Percentiles rank a stretch among this genome's conserved stretches.
These are phyloP conservation scores for Ochromonas danica DNA, from an alignment of 108 stramenopile species.

Conservation along the genomic window DNA sequence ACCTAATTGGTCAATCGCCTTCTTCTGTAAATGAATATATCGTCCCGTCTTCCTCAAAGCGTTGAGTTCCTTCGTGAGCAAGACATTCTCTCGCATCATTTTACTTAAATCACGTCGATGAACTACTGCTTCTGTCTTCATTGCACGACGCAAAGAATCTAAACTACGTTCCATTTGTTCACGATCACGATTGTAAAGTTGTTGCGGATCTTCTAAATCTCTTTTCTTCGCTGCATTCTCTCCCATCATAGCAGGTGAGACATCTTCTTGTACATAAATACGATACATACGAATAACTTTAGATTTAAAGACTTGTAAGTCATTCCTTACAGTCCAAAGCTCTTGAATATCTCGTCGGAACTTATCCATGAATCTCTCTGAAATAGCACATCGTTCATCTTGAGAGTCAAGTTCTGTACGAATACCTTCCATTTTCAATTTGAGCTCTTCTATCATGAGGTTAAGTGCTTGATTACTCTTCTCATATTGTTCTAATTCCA, in stretches of 20 bases:
- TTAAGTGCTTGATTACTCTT: slow-evolving; percentile 63
- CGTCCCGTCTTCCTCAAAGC: neutral
- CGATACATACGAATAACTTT: slow-evolving; percentile 53
- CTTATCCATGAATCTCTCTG: slow-evolving; percentile 25
- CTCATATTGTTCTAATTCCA: slow-evolving; percentile 66
- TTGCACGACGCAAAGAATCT: slow-evolving; percentile 47
- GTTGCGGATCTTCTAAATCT: slow-evolving; percentile 51
- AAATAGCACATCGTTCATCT: slow-evolving; percentile 40
- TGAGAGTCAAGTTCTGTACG: slow-evolving; percentile 47
- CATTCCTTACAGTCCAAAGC: slow-evolving; percentile 4
- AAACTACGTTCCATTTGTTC: slow-evolving; percentile 60
- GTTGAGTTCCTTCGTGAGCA: slow-evolving; percentile 61
- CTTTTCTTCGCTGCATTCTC: slow-evolving; percentile 6
- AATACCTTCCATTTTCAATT: slow-evolving; percentile 59
- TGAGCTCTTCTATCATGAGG: slow-evolving; percentile 67
- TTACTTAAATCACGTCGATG: slow-evolving; percentile 51
- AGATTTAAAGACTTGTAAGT: slow-evolving; percentile 46
- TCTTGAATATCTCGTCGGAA: slow-evolving; percentile 52
- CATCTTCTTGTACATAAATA: slow-evolving; percentile 50
- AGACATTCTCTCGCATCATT: slow-evolving; percentile 55
- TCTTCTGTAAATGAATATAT: neutral
- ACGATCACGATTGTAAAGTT: slow-evolving; percentile 57
- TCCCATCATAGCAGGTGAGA: neutral
- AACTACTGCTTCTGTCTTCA: slow-evolving; percentile 54
- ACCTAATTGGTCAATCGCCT: neutral